Percentiles rank a stretch among this genome's conserved stretches.
These are phyloP conservation scores for Kalmanozyma brasiliensis DNA, from an alignment of 1,284 basidiomycete genomes.

Conservation along the genomic window DNA sequence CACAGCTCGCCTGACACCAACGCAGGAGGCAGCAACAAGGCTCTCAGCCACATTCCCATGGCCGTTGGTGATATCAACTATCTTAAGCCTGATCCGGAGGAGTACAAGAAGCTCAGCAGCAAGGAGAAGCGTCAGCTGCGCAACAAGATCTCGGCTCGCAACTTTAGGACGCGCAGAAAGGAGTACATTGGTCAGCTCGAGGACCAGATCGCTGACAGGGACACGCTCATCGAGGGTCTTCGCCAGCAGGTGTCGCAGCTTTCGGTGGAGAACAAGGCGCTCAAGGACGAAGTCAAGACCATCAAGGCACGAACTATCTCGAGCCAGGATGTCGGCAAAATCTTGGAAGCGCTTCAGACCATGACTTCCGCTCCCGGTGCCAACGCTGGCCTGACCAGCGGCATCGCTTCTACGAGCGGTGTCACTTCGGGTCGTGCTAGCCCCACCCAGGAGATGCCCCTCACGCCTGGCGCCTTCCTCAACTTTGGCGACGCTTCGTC, in stretches of 20 bases:
- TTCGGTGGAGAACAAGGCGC: slow-evolving; percentile 82
- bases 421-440: slow-evolving; percentile 21
- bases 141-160: slow-evolving; percentile 95
- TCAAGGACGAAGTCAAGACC: slow-evolving; percentile 70
- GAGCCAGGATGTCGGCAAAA: slow-evolving; percentile 56
- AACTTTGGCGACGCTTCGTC: slow-evolving; percentile 26
- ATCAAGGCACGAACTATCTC: slow-evolving; percentile 75
- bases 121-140: slow-evolving; percentile 96
- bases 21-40: slow-evolving; percentile 16
- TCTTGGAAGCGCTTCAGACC: slow-evolving; percentile 80
- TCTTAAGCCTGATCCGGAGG: slow-evolving; percentile 79
- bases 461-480: slow-evolving; percentile 39
- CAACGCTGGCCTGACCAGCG: not conserved
- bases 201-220: slow-evolving; percentile 90
- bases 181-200: slow-evolving; percentile 94
- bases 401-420: not conserved
- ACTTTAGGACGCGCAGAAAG: slow-evolving; percentile 92
- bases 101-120: slow-evolving; percentile 92
- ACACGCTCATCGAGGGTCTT: slow-evolving; percentile 87
- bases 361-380: slow-evolving; percentile 66
- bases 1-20: slow-evolving; percentile 20
- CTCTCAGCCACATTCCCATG: slow-evolving; percentile 40
- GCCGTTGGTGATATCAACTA: slow-evolving; percentile 48
- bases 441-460: slow-evolving; percentile 20
- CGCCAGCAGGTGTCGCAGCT: slow-evolving; percentile 83